A percentile compares a stretch with the other conserved stretches of the same genome.
Evolutionary conservation across 768 basidiomycete genomes (phyloP).

Genomic region (Suillus fuscotomentosus): DNA sequence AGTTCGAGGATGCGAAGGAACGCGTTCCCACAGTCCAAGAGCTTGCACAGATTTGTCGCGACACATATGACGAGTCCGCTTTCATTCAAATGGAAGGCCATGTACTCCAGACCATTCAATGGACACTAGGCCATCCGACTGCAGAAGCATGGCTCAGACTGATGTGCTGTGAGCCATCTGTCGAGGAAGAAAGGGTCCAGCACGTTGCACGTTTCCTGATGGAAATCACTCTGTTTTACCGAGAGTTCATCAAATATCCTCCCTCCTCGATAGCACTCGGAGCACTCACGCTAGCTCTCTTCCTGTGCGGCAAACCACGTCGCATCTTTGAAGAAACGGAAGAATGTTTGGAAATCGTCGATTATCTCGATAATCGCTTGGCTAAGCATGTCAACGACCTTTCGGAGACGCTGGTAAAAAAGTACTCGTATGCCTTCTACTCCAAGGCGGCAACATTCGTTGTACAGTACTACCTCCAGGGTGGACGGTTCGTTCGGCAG

Average conservation of each 20-base stretch:
- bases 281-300: constrained; percentile 84
- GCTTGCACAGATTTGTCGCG: constrained; percentile 91
- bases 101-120: constrained; percentile 92
- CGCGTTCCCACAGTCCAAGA: constrained; percentile 96
- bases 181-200: constrained; percentile 89
- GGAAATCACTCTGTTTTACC: constrained; percentile 98
- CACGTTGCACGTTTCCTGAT: constrained; percentile 97
- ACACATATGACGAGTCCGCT: constrained; percentile 95
- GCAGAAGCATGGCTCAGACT: constrained; percentile 96
- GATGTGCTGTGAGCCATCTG: constrained; percentile 68
- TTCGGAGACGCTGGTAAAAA: constrained; percentile 95
- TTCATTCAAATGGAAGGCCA: constrained; percentile 99
- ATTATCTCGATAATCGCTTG: constrained; percentile 82
- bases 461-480: constrained; percentile 91
- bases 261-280: constrained; percentile 90
- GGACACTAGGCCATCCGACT: constrained; percentile 95
- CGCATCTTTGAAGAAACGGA: constrained; percentile 83
- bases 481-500: constrained; percentile 67
- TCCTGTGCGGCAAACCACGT: constrained; percentile 79
- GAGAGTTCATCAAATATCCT: constrained; percentile 86
- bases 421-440: constrained; percentile 97
- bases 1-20: constrained; percentile 99
- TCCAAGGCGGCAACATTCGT: constrained; percentile 93
- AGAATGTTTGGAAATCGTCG: constrained; percentile 80
- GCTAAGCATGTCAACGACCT: constrained; percentile 88